Conservation (phyloP, 768 basidiomycete genomes). For the Boletellus emodensis region DNA sequence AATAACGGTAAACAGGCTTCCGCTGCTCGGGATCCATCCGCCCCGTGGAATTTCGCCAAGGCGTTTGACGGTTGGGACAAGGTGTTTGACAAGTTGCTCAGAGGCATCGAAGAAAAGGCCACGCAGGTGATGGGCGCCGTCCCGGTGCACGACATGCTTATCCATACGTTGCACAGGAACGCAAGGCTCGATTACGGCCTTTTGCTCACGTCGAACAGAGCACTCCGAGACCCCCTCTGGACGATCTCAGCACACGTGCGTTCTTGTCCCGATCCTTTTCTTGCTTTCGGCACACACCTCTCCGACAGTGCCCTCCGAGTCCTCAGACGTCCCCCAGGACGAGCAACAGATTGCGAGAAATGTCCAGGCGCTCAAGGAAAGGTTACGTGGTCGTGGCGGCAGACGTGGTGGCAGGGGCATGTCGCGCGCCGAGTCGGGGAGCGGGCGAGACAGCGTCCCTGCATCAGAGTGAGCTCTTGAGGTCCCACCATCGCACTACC, state of each 20-base stretch:
- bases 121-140: constrained; percentile 46
- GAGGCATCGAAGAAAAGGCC: constrained; percentile 70
- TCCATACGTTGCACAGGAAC: constrained; percentile 47
- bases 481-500: neutral
- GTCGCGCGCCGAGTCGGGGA: constrained; percentile 47
- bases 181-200: constrained; percentile 58
- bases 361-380: constrained; percentile 83
- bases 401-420: constrained; percentile 49
- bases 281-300: neutral
- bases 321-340: constrained; percentile 55
- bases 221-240: constrained; percentile 45
- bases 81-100: constrained; percentile 72
- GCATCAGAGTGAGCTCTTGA: constrained; percentile 62
- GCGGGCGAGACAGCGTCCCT: constrained; percentile 57
- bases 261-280: neutral
- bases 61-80: constrained; percentile 79
- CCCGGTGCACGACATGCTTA: neutral
- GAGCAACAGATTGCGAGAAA: constrained; percentile 92
- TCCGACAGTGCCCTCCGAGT: constrained; percentile 43
- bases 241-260: constrained; percentile 58
- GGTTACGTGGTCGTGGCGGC: constrained; percentile 72
- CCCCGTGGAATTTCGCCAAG: constrained; percentile 64
- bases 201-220: constrained; percentile 34
- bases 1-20: constrained; percentile 40
- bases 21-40: constrained; percentile 32